A percentile compares a stretch with the other conserved stretches of the same genome.
phyloP scores from a whole-genome alignment of 225 moss, liverwort and hornwort genomes.

The Sphagnum tenellum region DNA sequence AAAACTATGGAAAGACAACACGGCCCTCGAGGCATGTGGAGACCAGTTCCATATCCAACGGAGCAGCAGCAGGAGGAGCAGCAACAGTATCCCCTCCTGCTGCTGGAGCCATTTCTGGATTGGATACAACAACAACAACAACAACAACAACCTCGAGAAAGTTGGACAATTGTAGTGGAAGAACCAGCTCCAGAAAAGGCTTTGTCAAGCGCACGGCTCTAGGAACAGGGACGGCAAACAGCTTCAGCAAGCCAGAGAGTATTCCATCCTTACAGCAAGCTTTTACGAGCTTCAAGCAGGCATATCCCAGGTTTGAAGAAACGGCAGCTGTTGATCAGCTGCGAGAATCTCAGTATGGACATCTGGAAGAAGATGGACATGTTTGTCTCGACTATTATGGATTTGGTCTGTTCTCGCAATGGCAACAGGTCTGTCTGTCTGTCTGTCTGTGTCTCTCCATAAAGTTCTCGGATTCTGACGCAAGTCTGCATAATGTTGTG shows the following conservation, averaged over 20 bases:
- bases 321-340: conserved; percentile 63
- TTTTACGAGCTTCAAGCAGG: conserved; percentile 47
- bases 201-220: conserved; percentile 60
- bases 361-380: conserved; percentile 70
- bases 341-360: conserved; percentile 73
- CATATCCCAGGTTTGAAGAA: conserved; percentile 69
- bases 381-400: conserved; percentile 96
- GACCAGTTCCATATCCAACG: conserved; percentile 7
- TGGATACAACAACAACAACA: no score
- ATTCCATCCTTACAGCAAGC: conserved; percentile 62
- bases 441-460: neutral
- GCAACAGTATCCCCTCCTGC: conserved; percentile 9
- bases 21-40: conserved; percentile 7
- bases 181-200: conserved; percentile 51
- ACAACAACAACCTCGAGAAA: conserved; percentile 7
- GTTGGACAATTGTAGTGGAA: conserved; percentile 10
- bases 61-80: no score
- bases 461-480: no score
- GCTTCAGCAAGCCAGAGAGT: conserved; percentile 68
- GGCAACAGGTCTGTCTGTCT: conserved; percentile 48
- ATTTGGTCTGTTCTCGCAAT: conserved; percentile 86
- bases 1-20: conserved; percentile 26
- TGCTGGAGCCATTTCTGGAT: conserved; percentile 1
- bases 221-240: conserved; percentile 46
- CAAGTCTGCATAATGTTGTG: no score